Base-by-base conservation (phyloP, 495 filamentous ascomycete genomes). In the Penicillium cosmopolitanum region DNA sequence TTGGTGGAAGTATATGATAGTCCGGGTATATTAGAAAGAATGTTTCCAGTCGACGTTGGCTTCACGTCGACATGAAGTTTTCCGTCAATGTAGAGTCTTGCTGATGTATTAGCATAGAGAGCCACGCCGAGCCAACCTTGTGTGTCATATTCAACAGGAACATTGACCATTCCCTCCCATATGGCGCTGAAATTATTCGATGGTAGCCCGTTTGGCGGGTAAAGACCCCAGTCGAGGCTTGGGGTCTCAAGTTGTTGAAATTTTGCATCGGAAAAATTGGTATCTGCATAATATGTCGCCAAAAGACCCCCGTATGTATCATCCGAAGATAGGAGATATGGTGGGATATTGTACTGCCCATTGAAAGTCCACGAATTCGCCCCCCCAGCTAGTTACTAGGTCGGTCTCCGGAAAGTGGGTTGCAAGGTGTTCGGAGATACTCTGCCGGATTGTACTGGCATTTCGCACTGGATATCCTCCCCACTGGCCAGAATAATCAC, bases 121-220 rank as follows among this genome's bases (percentile, higher is more conserved):
- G 69, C 75, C 5, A 74, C 67, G 3, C 74, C 73, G 36, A 78
- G 33, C 59, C 59, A 62, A 4, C 59, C 59, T 28, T 62, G 62
- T 23, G 73, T 67, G 25, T 74, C 68, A 12, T 57, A 46, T 51
- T 77, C 74, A 5, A 75, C 70, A 3, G 70, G 74, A 0, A 73
- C 67, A 48, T 67, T 48, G 21, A 80, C 47, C 18, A 68, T 62
- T 13, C 74, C 75, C 54, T 78, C 75, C 75, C 73, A 79, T 11
- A 69, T 58, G 12, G 69, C 75, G 44, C 76, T 79, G 57, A 78
- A 80, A 53, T 77, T 77, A 53, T 77, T 79, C 2, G 73, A 76
- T 11, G 75, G 57, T 9, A 78, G 65, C 3, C 73, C 75, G 1
- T 68, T 64, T 5, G 75, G 75, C 3, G 75, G 74, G 50, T 77